These are phyloP conservation scores for Sonneratia caseolaris DNA, from an alignment of 345 rosid genomes.

Conservation along the genomic window DNA sequence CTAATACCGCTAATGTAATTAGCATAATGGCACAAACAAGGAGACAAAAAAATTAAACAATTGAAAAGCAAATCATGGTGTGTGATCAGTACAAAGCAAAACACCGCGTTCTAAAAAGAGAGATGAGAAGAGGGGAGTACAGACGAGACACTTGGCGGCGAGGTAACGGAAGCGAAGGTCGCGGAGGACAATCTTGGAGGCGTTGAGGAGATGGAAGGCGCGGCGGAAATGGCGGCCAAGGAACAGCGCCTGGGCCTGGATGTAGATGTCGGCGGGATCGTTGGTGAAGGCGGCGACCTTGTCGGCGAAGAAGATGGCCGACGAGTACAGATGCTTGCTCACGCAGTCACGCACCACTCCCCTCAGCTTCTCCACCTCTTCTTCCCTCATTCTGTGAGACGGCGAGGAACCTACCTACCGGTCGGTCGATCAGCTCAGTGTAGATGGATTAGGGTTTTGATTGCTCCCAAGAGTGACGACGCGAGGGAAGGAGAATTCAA, in stretches of 20 bases:
- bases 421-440: not conserved
- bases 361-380: constrained; percentile 76
- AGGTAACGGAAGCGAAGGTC: constrained; percentile 98
- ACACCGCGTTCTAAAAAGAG: not conserved
- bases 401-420: not conserved
- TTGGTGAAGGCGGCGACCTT: constrained; percentile 72
- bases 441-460: not conserved
- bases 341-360: constrained; percentile 91
- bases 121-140: not conserved
- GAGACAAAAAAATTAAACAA: too few species aligned
- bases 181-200: constrained; percentile 80
- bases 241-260: constrained; percentile 94
- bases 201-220: constrained; percentile 82
- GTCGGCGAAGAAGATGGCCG: constrained; percentile 94
- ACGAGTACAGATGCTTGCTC: constrained; percentile 92
- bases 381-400: constrained; percentile 57
- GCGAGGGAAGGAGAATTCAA: not conserved
- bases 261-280: constrained; percentile 81
- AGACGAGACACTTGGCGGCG: constrained; percentile 89
- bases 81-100: not conserved
- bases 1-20: too few species aligned
- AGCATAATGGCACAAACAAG: too few species aligned
- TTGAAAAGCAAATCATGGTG: too few species aligned
- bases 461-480: not conserved
- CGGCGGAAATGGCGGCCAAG: constrained; percentile 93